Evolutionary conservation across 1,284 basidiomycete species (phyloP), one percentile per base, ranked within the genome.

Genomic region (Marasmius fiardii): DNA sequence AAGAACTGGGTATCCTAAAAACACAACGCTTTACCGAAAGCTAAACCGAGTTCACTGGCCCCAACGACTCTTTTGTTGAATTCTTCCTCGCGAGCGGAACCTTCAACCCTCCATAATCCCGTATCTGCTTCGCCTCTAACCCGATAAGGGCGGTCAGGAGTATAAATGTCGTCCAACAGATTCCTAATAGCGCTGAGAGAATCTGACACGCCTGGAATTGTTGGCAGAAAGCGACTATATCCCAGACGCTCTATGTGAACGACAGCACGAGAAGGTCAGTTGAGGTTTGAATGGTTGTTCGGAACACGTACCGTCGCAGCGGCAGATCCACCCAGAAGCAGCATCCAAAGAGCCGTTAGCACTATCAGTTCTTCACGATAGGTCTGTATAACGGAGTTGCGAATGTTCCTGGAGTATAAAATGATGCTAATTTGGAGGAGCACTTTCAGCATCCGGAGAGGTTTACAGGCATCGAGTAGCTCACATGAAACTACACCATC

Each of bases 401-500:
- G 26, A 4, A 16, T 26, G 4, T 31, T 26, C n/a, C 28, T 28
- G 7, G 33, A 49, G 18, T 49, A 49, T 26, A 49, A 26, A 8
- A n/a, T 11, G 28, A 49, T 33, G n/a, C 47, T 49, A 20, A 10
- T 16, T 14, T 5, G 43, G 24, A 7, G 10, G 33, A 1, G 1
- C 8, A 33, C n/a, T n/a, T n/a, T 12, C 26, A 31, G 12, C 4
- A n/a, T 49, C 18, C 43, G 20, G 11, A 24, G 12, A 23, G 12
- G 11, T 23, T 4, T 3, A 20, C 2, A 11, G 20, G 8, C 21
- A 24, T 23, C 20, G 4, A 20, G 21, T 4, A n/a, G 33, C 47
- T n/a, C 47, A 49, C 47, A 49, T 49, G 16, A 49, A 49, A 28
- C 24, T 26, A 49, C 47, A 31, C 47, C 47, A 49, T 49, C 47